Evolutionary conservation across 2,329 filamentous ascomycete genomes (phyloP).

Genomic region (Moelleriella libera): DNA sequence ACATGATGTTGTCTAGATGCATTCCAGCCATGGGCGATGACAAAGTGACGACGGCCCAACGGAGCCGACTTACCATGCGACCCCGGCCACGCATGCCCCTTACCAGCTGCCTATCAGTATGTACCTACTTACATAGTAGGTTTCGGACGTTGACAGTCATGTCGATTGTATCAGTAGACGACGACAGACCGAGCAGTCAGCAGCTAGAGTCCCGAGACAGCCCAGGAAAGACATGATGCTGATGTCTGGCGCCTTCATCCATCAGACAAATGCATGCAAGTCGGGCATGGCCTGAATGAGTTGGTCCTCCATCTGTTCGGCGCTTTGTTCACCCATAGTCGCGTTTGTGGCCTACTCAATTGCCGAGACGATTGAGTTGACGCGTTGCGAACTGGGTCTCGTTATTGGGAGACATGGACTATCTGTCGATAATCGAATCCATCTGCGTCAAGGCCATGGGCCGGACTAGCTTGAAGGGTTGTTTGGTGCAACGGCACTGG

Average conservation of each 20-base stretch:
- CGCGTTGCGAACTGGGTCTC: not conserved
- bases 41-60: slow-evolving; percentile 3
- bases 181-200: not conserved
- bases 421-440: not conserved
- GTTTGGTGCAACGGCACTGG: no score
- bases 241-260: no score
- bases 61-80: not conserved
- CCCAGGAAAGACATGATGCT: no score
- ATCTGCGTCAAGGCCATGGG: not conserved
- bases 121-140: no score
- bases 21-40: slow-evolving; percentile 6
- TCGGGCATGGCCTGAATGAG: not conserved
- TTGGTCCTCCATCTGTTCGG: not conserved
- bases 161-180: not conserved
- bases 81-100: not conserved
- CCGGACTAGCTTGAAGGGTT: no score
- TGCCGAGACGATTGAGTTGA: not conserved
- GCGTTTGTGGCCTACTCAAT: not conserved
- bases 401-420: not conserved
- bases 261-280: no score
- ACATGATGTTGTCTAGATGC: slow-evolving; percentile 3
- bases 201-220: no score
- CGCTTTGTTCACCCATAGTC: not conserved
- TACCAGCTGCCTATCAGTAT: no score
- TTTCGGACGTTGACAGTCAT: not conserved